Percentiles rank a stretch among this genome's conserved stretches.
Conservation (phyloP, 306 rosid genomes). For the Comarum palustre region DNA sequence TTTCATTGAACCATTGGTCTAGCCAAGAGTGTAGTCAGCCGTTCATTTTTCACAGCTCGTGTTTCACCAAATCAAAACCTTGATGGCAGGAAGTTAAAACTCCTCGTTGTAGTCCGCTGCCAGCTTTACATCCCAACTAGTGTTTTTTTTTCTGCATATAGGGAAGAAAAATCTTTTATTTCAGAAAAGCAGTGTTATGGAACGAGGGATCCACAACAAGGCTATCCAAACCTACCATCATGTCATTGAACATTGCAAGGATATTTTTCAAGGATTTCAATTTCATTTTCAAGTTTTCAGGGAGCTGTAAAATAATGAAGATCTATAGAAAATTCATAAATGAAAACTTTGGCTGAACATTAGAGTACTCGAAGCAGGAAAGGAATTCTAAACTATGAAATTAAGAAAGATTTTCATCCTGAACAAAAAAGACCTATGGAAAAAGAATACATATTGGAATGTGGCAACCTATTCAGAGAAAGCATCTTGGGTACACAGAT, state of each 20-base stretch:
- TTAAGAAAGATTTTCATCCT: not conserved
- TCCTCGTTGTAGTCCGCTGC: constrained; percentile 53
- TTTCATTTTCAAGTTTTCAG: constrained; percentile 63
- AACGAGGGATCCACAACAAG: too few relatives aligned
- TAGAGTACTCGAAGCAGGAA: constrained; percentile 6
- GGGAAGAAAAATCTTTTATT: not conserved
- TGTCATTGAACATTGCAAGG: constrained; percentile 35
- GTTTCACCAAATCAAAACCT: constrained; percentile 39
- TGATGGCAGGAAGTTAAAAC: constrained; percentile 44
- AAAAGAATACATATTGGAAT: not conserved
- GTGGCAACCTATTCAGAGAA: constrained; percentile 17
- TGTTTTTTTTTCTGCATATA: constrained; percentile 41
- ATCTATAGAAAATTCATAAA: not conserved
- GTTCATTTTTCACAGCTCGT: constrained; percentile 39
- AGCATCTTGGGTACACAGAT: constrained; percentile 13
- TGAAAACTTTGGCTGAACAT: not conserved
- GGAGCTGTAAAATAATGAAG: constrained; percentile 44
- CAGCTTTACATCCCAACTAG: constrained; percentile 58
- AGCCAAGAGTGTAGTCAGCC: constrained; percentile 56
- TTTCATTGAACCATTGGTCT: constrained; percentile 27
- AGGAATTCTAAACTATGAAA: not conserved
- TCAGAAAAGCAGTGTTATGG: constrained; percentile 9
- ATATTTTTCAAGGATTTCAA: constrained; percentile 54
- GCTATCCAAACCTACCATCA: constrained; percentile 53
- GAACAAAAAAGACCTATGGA: not conserved